Evolutionary conservation across 768 basidiomycete species (phyloP).

Genomic region (Leccinum disarticulatum): DNA sequence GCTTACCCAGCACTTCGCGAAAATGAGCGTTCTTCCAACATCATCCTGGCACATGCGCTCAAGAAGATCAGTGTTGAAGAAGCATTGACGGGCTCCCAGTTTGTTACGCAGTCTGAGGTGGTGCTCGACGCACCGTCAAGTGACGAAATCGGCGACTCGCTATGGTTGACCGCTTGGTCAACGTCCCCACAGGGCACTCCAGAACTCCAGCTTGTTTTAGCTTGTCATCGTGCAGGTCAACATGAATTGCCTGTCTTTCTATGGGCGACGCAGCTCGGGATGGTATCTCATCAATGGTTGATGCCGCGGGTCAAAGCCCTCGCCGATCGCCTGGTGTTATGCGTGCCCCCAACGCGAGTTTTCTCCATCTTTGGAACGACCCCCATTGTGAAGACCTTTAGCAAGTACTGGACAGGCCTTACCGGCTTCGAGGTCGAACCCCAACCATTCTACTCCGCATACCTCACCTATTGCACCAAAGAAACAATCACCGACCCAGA

Average conservation of each 20-base stretch:
- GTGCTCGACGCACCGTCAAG: conserved; percentile 23
- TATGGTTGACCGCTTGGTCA: conserved; percentile 55
- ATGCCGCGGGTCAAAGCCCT: conserved; percentile 37
- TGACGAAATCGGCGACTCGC: conserved; percentile 27
- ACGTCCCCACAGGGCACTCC: conserved; percentile 28
- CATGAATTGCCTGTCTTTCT: conserved; percentile 55
- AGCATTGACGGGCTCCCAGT: conserved; percentile 38
- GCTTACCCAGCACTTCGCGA: conserved; percentile 42
- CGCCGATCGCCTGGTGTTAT: conserved; percentile 36
- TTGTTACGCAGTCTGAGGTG: conserved; percentile 36
- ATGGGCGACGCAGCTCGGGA: conserved; percentile 38
- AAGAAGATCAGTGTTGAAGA: conserved; percentile 40
- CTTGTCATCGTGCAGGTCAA: conserved; percentile 44
- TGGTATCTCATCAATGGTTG: conserved; percentile 30
- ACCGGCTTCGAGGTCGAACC: conserved; percentile 39
- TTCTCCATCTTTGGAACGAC: conserved; percentile 52
- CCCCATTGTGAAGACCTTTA: conserved; percentile 42
- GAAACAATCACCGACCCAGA: conserved; percentile 35
- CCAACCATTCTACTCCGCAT: conserved; percentile 52
- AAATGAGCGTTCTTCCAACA: conserved; percentile 51
- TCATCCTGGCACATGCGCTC: conserved; percentile 52
- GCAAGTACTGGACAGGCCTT: conserved; percentile 42
- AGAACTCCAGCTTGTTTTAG: conserved; percentile 44
- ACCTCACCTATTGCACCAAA: conserved; percentile 43
- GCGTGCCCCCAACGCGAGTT: conserved; percentile 44